A percentile compares a stretch with the other conserved stretches of the same genome.
These are phyloP conservation scores for Knufia petricola DNA, from an alignment of 2,329 filamentous ascomycete species.

Conservation along the genomic window DNA sequence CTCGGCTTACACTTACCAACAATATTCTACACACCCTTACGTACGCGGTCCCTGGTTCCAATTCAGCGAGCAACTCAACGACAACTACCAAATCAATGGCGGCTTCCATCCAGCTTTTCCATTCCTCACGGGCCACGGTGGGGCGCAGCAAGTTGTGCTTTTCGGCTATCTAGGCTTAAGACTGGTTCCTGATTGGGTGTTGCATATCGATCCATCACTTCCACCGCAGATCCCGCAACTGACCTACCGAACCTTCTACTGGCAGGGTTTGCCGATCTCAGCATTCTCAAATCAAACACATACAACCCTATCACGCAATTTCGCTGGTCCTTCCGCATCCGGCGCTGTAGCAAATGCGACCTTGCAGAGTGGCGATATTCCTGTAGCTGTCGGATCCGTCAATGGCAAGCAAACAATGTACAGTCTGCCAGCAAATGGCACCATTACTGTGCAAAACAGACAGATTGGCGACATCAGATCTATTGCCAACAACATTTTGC, in stretches of 20 bases:
- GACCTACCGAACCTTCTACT: conserved; percentile 55
- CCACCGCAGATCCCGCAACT: conserved; percentile 56
- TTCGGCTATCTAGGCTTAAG: conserved; percentile 60
- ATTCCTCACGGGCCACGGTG: conserved; percentile 62
- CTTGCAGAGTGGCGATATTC: conserved; percentile 47
- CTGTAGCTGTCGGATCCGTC: conserved; percentile 44
- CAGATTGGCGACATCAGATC: conserved; percentile 47
- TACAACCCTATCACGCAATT: conserved; percentile 49
- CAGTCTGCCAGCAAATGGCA: conserved; percentile 39
- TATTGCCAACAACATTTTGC: conserved; percentile 50
- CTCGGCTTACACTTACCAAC: conserved; percentile 57
- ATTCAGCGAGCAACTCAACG: conserved; percentile 59
- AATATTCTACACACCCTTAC: conserved; percentile 56
- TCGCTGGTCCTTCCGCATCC: conserved; percentile 28
- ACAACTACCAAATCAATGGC: conserved; percentile 51
- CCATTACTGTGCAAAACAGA: conserved; percentile 50
- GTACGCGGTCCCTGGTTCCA: conserved; percentile 58
- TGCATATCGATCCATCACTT: conserved; percentile 53
- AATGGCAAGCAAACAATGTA: conserved; percentile 35
- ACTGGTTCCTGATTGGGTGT: conserved; percentile 46
- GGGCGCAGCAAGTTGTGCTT: conserved; percentile 56
- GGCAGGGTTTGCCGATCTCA: conserved; percentile 54
- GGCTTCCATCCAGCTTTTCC: conserved; percentile 60
- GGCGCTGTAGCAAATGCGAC: conserved; percentile 45
- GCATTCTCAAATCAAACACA: conserved; percentile 55